Conservation (phyloP, 768 basidiomycete species). For the Neoboletus brunneissimus region DNA sequence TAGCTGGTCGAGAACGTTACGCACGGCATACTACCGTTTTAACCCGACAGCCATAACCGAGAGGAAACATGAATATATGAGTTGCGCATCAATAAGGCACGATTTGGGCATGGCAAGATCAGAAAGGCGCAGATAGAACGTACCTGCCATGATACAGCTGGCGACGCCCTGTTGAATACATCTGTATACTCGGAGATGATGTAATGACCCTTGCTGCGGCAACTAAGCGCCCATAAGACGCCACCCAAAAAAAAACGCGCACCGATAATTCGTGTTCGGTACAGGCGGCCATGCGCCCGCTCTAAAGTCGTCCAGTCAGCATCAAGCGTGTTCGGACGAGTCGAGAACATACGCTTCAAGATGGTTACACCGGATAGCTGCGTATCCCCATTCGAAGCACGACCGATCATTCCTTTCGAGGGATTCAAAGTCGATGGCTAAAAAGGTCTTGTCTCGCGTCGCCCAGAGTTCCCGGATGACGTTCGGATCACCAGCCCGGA, state of each 20-base stretch:
- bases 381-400: conserved; percentile 80
- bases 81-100: conserved; percentile 13
- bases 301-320: conserved; percentile 34
- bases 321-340: background rate
- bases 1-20: conserved; percentile 21
- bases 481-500: conserved; percentile 63
- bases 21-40: conserved; percentile 58
- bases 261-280: conserved; percentile 78
- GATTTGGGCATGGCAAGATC: conserved; percentile 12
- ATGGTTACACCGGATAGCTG: conserved; percentile 71
- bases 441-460: conserved; percentile 65
- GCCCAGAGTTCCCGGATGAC: conserved; percentile 69
- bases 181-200: conserved; percentile 69
- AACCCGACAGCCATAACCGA: background rate
- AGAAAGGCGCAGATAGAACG: conserved; percentile 29
- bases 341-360: conserved; percentile 56
- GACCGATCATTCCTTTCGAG: conserved; percentile 68
- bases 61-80: background rate
- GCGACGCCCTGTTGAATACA: conserved; percentile 58
- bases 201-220: conserved; percentile 61
- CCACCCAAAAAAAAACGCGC: conserved; percentile 13
- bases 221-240: conserved; percentile 3
- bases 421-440: conserved; percentile 74
- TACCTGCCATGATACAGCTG: conserved; percentile 74
- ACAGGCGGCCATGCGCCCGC: conserved; percentile 73